These are phyloP conservation scores for Jaapia argillacea DNA, from an alignment of 768 basidiomycete genomes.

Conservation along the genomic window DNA sequence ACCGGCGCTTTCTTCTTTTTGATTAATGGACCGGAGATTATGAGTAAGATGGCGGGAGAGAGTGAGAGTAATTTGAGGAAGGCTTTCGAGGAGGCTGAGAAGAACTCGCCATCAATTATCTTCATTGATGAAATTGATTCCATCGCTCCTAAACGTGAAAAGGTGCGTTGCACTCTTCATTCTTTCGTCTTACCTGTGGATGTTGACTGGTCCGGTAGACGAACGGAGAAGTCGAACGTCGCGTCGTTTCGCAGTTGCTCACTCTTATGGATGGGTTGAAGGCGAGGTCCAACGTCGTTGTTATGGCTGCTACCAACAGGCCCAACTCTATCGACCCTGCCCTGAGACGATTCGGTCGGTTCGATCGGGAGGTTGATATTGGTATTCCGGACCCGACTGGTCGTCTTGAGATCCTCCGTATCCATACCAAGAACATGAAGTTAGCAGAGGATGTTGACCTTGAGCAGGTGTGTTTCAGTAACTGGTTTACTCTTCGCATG, in stretches of 20 bases:
- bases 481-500: neutral
- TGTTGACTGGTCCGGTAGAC: slow-evolving; percentile 41
- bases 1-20: slow-evolving; percentile 99
- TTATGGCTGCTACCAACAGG: slow-evolving; percentile 98
- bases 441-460: slow-evolving; percentile 93
- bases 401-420: slow-evolving; percentile 95
- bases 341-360: slow-evolving; percentile 96
- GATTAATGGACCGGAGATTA: slow-evolving; percentile 99
- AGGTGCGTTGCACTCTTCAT: slow-evolving; percentile 36
- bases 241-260: slow-evolving; percentile 95
- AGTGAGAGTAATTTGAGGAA: slow-evolving; percentile 95
- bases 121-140: slow-evolving; percentile 99
- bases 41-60: slow-evolving; percentile 99
- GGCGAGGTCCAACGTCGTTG: slow-evolving; percentile 97
- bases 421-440: slow-evolving; percentile 99
- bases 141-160: slow-evolving; percentile 99
- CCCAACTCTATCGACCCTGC: slow-evolving; percentile 99
- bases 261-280: slow-evolving; percentile 99
- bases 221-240: slow-evolving; percentile 98
- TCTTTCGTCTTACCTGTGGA: neutral
- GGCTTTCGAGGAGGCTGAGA: slow-evolving; percentile 99
- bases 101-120: slow-evolving; percentile 99
- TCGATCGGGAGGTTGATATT: slow-evolving; percentile 99
- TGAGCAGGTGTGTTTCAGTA: slow-evolving; percentile 70
- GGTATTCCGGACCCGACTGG: slow-evolving; percentile 99